Evolutionary conservation across 176 grass and related monocot genomes (phyloP).

Genomic region (Themeda triandra): DNA sequence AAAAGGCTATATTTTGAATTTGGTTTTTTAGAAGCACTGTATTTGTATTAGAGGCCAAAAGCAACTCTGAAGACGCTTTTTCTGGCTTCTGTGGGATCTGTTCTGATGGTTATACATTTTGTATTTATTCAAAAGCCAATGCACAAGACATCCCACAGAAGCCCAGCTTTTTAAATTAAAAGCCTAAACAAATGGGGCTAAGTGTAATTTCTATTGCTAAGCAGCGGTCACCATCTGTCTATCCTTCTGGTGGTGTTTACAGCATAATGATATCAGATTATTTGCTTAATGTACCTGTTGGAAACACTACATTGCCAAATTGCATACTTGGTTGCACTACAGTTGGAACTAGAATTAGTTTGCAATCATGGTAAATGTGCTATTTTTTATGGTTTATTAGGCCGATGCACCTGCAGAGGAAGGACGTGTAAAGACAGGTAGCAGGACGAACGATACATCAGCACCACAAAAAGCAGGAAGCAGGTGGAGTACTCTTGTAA

Average conservation of each 20-base stretch:
- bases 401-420: conserved; percentile 60
- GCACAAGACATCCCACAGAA: neutral
- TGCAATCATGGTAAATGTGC: conserved; percentile 2
- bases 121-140: neutral
- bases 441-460: conserved; percentile 28
- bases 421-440: conserved; percentile 22
- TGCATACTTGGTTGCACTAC: neutral
- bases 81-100: neutral
- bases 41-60: neutral
- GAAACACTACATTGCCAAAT: neutral
- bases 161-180: neutral
- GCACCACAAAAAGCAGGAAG: conserved; percentile 37
- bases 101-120: neutral
- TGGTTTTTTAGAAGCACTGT: neutral
- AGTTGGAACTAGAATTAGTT: neutral
- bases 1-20: neutral
- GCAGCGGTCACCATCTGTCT: neutral
- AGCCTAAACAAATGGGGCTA: neutral
- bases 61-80: neutral
- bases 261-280: neutral
- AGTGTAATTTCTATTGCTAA: neutral
- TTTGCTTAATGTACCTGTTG: neutral
- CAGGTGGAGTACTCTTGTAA: conserved; percentile 42
- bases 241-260: neutral
- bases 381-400: conserved; percentile 48